Base-by-base conservation (phyloP, 2,329 filamentous ascomycete genomes). In the Talaromyces amestolkiae region DNA sequence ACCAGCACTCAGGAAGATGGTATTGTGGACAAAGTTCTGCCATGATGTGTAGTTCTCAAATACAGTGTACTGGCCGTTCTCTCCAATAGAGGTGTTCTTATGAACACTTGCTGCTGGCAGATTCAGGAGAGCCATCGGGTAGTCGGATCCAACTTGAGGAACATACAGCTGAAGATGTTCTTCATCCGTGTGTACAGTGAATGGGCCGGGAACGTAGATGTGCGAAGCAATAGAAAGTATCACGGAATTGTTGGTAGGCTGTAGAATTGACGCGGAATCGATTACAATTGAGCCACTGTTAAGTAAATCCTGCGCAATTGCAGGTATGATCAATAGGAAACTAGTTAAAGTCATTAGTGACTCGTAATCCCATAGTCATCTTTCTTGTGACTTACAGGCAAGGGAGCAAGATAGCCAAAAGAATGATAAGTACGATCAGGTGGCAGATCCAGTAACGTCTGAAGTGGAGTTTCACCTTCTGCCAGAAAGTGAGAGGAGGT, bases 391-490 rank as follows among this genome's bases (percentile, higher is more conserved):
- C 77, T 71, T 70, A 80, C 78, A 79, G 73, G 45, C 79, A 70
- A 5, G 78, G 78, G 3, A 80, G 68, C 63, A 79, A 72, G 43
- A 79, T 77, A 7, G 76, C 76, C n/a, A 77, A 66, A 43, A 79
- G 75, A 35, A 79, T 74, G 15, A 80, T 66, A 41, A 68, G 69
- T 10, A 69, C 72, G 24, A 80, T 69, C 3, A 73, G 41, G 67
- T 79, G 78, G 63, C 73, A 77, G 56, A 72, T 75, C 77, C 77
- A 79, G 69, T 76, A 79, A 17, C 77, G 73, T 31, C 71, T 73
- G 70, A 73, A 78, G 67, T 80, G 78, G 17, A 71, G 71, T 31
- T 71, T 69, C 1, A 78, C 53, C 33, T 70, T 74, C 64, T 75
- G 69, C 22, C 69, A 71, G 27, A 65, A 70, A 33, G 31, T 74